Base-by-base conservation (phyloP, 2,329 filamentous ascomycete genomes). In the Fusarium stilboides region DNA sequence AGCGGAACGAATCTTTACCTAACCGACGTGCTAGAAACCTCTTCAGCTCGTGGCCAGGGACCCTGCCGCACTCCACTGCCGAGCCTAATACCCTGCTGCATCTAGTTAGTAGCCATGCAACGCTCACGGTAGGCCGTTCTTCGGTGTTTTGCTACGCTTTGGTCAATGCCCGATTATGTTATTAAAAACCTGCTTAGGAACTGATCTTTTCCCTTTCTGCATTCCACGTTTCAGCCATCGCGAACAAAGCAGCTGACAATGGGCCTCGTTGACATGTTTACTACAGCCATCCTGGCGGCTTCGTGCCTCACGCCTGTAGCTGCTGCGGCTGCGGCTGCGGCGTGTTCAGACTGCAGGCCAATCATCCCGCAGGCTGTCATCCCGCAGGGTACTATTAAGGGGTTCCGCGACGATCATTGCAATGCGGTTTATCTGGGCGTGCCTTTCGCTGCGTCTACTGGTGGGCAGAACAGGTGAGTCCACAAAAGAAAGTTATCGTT, bases 361-460 rank as follows among this genome's bases (percentile, higher is more conserved):
- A 31, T 24, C 20, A 15, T 54, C 7, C 72, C 72, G 14, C 60
- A 36, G 10, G 65, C 58, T 34, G 45, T 60, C 33, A 66, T 75
- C 15, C 63, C 73, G 8, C 77, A 80, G 53, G 79, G 76, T 19
- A 70, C 63, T 3, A 69, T 82, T 37, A 69, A 77, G 40, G 81
- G 78, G 20, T 80, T 78, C 69, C 75, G 71, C 8, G 81, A 82
- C 52, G 74, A 70, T 40, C 75, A 70, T 40, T 66, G 68, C 26
- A 78, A 75, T 66, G 73, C 75, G 1, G 79, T 82, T 6, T 82
- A 74, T 55, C 72, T 82, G 10, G 80, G 80, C 9, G 74, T 82
- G 10, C 80, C 80, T 1, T 82, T 77, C 57, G 80, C 80, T 20
- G 77, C 77, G 9, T 78, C 79, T 1, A 82, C 80, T 2, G 80